Base-by-base conservation (phyloP, 176 grass and related monocot genomes). In the Aegilops sharonensis region DNA sequence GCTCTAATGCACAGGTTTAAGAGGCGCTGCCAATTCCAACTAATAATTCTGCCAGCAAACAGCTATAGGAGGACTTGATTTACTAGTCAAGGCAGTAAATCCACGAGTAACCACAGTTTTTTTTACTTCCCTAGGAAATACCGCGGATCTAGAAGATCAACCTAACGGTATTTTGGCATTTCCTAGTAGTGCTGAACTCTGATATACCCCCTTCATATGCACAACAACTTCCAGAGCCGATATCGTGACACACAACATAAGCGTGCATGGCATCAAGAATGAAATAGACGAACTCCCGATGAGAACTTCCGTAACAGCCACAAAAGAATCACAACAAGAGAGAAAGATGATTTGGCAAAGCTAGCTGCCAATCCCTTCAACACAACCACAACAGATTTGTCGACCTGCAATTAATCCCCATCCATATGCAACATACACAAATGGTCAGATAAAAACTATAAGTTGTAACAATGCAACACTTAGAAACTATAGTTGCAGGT, bases 1-100 rank as follows among this genome's bases (percentile, higher is more conserved):
- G n/a, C 29, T 74, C 63, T 65, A 63, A 81, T 71, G 11, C 82
- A 88, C 60, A 52, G 42, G 86, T 88, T 88, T 81, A 85, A 91
- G 29, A 88, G 71, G 52, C 15, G 66, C 31, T 42, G 70, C 59
- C 90, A 85, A 91, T 68, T 21, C 63, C 70, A 85, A 88, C 76
- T 77, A 91, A 88, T 77, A 81, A 71, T 35, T 81, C 80, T 52
- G 37, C 77, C 61, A 77, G 48, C 36, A 87, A 64, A 79, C 34
- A 87, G 78, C 89, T 73, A 20, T 59, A 29, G 5, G 61, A 43
- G 21, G 35, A 13, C 78, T 79, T 59, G 65, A 66, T 74, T 82
- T 73, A 45, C 78, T 65, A 64, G 40, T 90, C 66, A 79, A 79
- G 43, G 5, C 23, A 71, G 65, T 65, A 86, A 78, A 27, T 86